Conservation (phyloP, 106 monocot species). For the Acanthochlamys bracteata region DNA sequence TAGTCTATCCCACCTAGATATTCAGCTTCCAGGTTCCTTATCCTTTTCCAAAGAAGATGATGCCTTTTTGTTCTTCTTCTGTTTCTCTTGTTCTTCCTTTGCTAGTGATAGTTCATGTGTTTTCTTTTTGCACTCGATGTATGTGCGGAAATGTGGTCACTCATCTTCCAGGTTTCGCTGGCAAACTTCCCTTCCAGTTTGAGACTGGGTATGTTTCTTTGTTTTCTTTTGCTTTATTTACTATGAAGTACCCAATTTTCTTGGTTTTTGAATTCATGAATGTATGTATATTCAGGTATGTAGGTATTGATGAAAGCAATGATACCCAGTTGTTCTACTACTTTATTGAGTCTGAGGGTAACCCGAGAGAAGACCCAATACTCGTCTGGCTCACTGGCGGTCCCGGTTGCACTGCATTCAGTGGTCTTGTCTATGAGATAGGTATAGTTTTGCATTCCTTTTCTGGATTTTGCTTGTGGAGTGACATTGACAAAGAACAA, state of each 20-base stretch:
- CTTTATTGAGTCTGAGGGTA: constrained; percentile 11
- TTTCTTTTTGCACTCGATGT: too few species aligned
- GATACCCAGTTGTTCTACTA: constrained; percentile 14
- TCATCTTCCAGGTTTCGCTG: constrained; percentile 3
- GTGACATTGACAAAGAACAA: background rate
- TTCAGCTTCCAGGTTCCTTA: too few species aligned
- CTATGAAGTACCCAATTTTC: background rate
- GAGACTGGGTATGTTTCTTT: too few species aligned
- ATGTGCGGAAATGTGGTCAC: background rate
- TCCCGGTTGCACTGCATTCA: constrained; percentile 24
- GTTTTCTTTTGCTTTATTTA: too few species aligned
- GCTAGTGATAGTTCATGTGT: too few species aligned
- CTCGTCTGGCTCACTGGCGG: constrained; percentile 30
- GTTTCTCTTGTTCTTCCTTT: too few species aligned
- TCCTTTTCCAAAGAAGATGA: too few species aligned
- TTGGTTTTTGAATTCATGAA: background rate
- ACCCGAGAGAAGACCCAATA: constrained; percentile 6
- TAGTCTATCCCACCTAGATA: too few species aligned
- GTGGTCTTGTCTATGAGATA: constrained; percentile 7
- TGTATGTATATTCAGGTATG: constrained; percentile 4
- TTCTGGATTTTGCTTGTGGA: background rate
- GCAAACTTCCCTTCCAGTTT: constrained; percentile 13
- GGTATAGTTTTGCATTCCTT: background rate
- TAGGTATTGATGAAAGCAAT: constrained; percentile 12
- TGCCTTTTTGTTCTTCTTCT: too few species aligned